A percentile compares a stretch with the other conserved stretches of the same genome.
phyloP scores from a whole-genome alignment of 1,284 basidiomycete species.

The Malassezia slooffiae region DNA sequence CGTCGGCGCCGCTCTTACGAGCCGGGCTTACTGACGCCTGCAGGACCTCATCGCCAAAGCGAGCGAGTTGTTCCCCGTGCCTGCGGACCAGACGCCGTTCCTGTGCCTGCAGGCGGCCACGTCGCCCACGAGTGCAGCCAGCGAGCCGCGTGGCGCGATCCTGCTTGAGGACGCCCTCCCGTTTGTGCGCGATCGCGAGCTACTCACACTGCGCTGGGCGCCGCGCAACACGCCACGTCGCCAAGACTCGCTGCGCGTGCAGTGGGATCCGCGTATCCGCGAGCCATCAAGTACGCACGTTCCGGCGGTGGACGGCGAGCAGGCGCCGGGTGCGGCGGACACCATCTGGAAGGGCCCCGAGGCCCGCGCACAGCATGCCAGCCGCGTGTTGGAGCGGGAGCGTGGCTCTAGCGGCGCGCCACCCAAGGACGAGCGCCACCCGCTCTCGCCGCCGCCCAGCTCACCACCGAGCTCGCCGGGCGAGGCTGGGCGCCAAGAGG shows the following conservation, averaged over 20 bases:
- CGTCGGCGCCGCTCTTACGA: neutral
- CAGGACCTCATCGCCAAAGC: conserved; percentile 32
- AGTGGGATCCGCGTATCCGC: conserved; percentile 27
- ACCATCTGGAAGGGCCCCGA: conserved; percentile 8
- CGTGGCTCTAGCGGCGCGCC: neutral
- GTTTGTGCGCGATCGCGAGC: conserved; percentile 36
- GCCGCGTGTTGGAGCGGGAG: conserved; percentile 13
- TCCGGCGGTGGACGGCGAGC: no score
- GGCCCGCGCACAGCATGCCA: conserved; percentile 10
- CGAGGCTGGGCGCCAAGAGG: no score
- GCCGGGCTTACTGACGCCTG: no score
- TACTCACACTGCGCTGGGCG: conserved; percentile 37
- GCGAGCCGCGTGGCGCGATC: conserved; percentile 23
- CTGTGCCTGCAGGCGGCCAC: conserved; percentile 16
- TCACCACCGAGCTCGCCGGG: conserved; percentile 7
- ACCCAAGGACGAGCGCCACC: neutral
- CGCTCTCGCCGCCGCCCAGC: conserved; percentile 15
- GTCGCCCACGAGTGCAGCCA: conserved; percentile 25
- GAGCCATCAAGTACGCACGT: no score
- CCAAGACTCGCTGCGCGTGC: conserved; percentile 16
- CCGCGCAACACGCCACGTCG: conserved; percentile 20
- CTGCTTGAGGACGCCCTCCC: conserved; percentile 35
- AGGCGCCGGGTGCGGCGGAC: no score
- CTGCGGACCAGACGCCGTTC: conserved; percentile 33
- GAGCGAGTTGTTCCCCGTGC: conserved; percentile 29